Conservation (phyloP, 192 early-diverging fungal species). For the Coemansia sp. region DNA sequence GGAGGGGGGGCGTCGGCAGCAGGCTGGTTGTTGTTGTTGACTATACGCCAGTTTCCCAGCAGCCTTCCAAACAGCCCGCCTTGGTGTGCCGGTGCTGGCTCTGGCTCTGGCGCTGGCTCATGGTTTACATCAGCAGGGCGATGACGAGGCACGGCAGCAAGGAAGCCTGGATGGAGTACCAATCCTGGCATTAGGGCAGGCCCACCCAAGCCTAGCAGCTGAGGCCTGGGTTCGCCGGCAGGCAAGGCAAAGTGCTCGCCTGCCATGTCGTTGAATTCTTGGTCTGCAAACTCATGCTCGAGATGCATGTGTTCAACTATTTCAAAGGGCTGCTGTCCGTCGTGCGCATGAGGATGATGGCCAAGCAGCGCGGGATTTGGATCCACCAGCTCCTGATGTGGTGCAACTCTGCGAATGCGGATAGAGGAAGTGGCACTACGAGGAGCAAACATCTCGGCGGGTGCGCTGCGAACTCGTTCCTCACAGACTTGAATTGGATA, state of each 20-base stretch:
- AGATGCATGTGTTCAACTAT: constrained; percentile 3
- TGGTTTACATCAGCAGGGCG: neutral
- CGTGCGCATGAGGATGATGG: neutral
- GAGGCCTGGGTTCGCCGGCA: neutral
- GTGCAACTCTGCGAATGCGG: constrained; percentile 1
- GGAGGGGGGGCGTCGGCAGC: constrained; percentile 2
- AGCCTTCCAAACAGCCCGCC: constrained; percentile 20
- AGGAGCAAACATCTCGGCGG: constrained; percentile 4
- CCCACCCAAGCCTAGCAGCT: neutral
- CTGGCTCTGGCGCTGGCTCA: neutral
- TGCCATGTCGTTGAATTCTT: neutral
- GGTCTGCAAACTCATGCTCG: constrained; percentile 6
- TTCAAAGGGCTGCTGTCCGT: neutral
- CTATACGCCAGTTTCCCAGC: constrained; percentile 40
- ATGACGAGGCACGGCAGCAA: neutral
- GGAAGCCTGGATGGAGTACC: neutral
- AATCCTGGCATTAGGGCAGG: constrained; percentile 8
- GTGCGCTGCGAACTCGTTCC: constrained; percentile 28
- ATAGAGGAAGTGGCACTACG: constrained; percentile 6
- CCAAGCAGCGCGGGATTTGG: neutral
- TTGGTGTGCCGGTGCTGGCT: neutral
- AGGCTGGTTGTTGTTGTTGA: constrained; percentile 16
- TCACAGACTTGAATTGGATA: constrained; percentile 39
- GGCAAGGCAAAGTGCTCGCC: neutral
- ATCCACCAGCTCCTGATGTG: neutral